Base-by-base conservation (phyloP, 129 eudicot species). In the Flaveria robusta region DNA sequence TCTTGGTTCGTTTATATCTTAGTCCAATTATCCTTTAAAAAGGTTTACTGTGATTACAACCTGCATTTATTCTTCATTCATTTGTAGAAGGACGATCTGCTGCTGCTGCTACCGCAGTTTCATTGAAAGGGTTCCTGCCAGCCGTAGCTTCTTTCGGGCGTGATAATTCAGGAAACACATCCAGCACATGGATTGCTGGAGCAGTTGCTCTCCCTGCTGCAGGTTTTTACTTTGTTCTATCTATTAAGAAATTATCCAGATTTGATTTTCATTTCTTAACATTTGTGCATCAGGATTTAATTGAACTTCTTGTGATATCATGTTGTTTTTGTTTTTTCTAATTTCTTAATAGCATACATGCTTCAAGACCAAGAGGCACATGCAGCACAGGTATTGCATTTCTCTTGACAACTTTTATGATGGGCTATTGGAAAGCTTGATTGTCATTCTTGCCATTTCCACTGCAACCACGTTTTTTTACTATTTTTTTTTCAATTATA, bases 131-230 rank as follows among this genome's bases (percentile, higher is more conserved):
- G 73, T 78, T 74, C 52, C 70, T 79, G 52, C 83, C 96, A 23
- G 87, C 89, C 47, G 74, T 91, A 81, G 82, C 92, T 75, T 84
- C 93, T 58, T 87, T 82, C 41, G 92, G 89, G 27, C 83, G 90
- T 77, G 76, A 70, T 60, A 56, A 52, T 49, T 88, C 92, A 52
- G 89, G 90, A 71, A 89, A 85, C 82, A 85, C 89, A 42, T 86
- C 91, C 31, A 49, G 78, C 63, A 74, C 82, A 76, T 95, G 96
- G 97, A 83, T 95, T 70, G 82, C 89, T 74, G 88, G 94, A 71
- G 91, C 87, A 37, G 83, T 95, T 58, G 93, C 90, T 22, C 89
- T 95, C 51, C 99, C 99, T 64, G 93, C 97, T 39, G 96, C 99
- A 91, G 96, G 99, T 95, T 52, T 63, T 58, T 5, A 3, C 37